Conservation (phyloP, 1,139 yeast species). For the Nakaseomyces bracarensis region DNA sequence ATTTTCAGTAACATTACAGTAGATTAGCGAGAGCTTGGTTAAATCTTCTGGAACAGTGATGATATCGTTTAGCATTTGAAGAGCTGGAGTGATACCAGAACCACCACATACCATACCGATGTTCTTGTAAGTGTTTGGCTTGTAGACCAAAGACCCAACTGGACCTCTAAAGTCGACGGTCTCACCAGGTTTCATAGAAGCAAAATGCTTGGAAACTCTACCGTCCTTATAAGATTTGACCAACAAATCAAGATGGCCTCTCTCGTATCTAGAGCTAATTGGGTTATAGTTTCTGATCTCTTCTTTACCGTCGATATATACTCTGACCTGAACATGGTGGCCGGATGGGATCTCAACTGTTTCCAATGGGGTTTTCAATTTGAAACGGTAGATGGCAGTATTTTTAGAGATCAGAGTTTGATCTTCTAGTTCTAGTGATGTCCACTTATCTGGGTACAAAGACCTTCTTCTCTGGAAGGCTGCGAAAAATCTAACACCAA, state of each 20-base stretch:
- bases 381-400: constrained; percentile 66
- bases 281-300: constrained; percentile 67
- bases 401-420: constrained; percentile 62
- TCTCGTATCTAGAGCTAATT: constrained; percentile 58
- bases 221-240: constrained; percentile 70
- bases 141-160: constrained; percentile 60
- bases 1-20: constrained; percentile 64
- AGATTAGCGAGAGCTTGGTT: constrained; percentile 53
- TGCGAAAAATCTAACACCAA: constrained; percentile 40
- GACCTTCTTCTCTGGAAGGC: constrained; percentile 44
- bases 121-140: constrained; percentile 50
- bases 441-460: constrained; percentile 47
- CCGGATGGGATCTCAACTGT: constrained; percentile 62
- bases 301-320: constrained; percentile 49
- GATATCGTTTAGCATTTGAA: constrained; percentile 51
- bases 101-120: constrained; percentile 76
- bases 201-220: constrained; percentile 55
- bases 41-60: constrained; percentile 59
- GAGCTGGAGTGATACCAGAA: constrained; percentile 71
- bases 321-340: constrained; percentile 54
- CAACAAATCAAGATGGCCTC: constrained; percentile 65
- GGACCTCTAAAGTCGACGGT: constrained; percentile 69
- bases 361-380: constrained; percentile 51
- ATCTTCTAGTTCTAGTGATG: constrained; percentile 57
- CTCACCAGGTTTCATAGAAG: constrained; percentile 54